Conservation (phyloP, 2,329 filamentous ascomycete species). For the Fusarium chlamydosporum region DNA sequence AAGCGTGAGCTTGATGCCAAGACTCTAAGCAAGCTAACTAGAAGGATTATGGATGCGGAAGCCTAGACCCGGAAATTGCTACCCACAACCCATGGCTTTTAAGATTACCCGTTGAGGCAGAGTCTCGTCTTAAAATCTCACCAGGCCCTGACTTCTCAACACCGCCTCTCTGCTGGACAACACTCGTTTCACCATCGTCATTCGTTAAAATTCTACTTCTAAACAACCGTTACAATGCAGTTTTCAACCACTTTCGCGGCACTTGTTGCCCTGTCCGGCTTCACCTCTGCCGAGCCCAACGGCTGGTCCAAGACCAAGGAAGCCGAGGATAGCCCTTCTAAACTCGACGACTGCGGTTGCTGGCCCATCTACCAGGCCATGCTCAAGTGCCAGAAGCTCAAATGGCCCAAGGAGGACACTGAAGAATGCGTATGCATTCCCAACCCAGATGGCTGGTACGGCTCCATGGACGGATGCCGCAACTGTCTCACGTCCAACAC, state of each 20-base stretch:
- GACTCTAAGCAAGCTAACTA: neutral
- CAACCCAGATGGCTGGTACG: constrained; percentile 44
- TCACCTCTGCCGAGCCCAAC: constrained; percentile 35
- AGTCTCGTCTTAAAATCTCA: constrained; percentile 6
- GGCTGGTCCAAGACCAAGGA: constrained; percentile 41
- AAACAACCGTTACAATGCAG: constrained; percentile 13
- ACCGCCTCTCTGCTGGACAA: neutral
- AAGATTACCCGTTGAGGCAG: neutral
- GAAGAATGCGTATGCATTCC: constrained; percentile 38
- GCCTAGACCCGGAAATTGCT: constrained; percentile 9
- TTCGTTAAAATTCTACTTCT: neutral
- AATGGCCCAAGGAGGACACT: constrained; percentile 23
- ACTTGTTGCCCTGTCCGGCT: constrained; percentile 19
- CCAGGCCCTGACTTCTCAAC: neutral
- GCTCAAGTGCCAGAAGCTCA: constrained; percentile 40
- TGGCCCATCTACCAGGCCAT: constrained; percentile 45
- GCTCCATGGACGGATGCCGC: constrained; percentile 42
- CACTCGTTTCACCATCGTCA: constrained; percentile 8
- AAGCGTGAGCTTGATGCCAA: neutral
- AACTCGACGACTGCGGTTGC: constrained; percentile 45
- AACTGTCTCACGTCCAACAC: constrained; percentile 34
- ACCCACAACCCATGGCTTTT: neutral
- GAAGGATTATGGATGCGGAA: neutral
- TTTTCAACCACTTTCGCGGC: constrained; percentile 12
- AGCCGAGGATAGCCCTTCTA: constrained; percentile 39